Conservation (phyloP, 2,329 filamentous ascomycete species). For the Tolypocladium amazonense region DNA sequence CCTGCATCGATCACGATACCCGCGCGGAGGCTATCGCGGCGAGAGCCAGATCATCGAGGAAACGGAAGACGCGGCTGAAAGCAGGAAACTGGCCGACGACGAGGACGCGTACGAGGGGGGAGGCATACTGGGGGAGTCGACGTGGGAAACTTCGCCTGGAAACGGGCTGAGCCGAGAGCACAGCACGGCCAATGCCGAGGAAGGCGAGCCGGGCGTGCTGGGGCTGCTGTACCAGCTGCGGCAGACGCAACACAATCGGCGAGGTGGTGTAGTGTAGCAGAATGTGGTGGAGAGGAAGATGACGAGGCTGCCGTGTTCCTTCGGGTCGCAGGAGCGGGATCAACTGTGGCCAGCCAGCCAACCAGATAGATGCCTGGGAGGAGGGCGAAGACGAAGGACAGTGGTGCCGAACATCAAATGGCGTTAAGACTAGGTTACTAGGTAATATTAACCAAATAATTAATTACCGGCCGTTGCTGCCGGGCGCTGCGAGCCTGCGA, state of each 20-base stretch:
- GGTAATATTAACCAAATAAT: too few species aligned
- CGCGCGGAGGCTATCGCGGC: constrained; percentile 33
- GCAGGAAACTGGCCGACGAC: constrained; percentile 38
- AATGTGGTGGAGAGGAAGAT: neutral
- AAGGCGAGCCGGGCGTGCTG: constrained; percentile 43
- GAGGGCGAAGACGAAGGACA: too few species aligned
- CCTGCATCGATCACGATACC: constrained; percentile 32
- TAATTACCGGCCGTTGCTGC: too few species aligned
- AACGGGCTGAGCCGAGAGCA: constrained; percentile 40
- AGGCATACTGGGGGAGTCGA: constrained; percentile 44
- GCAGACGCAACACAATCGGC: constrained; percentile 42
- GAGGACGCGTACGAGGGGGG: constrained; percentile 39
- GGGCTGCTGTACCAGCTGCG: constrained; percentile 49
- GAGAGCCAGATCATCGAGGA: constrained; percentile 47
- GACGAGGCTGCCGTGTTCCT: neutral
- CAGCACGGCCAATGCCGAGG: constrained; percentile 33
- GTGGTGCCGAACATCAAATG: too few species aligned
- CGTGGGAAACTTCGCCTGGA: constrained; percentile 47
- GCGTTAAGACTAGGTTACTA: too few species aligned
- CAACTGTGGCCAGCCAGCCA: too few species aligned
- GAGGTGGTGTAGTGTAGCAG: constrained; percentile 25
- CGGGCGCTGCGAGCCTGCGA: too few species aligned
- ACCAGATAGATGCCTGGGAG: too few species aligned
- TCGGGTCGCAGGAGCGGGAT: too few species aligned
- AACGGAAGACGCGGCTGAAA: constrained; percentile 34